Evolutionary conservation across 768 basidiomycete species (phyloP), one percentile per base, ranked within the genome.

Genomic region (Rhizopogon roseolus): DNA sequence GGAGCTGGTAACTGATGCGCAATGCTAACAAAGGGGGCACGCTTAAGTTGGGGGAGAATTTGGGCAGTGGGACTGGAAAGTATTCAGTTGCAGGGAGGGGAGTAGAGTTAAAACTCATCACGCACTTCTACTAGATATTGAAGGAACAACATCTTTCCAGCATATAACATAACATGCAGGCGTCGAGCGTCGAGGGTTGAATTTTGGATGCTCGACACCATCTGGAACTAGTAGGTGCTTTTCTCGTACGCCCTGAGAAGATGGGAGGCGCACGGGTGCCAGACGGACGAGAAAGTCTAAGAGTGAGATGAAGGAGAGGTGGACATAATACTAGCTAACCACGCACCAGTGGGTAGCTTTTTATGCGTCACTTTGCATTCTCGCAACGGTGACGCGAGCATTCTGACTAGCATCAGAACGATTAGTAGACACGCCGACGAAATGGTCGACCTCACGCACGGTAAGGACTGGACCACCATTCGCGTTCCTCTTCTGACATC

Each of bases 391-490:
- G 79, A 79, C 5, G 81, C 72, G 5, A 91, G 64, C 84, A 92
- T 90, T 50, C 88, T 79, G 10, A 91, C 88, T 88, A 60, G 28
- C 13, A 37, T 43, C 14, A 48, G 43, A 37, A 58, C 19, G 44
- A 40, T 52, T 45, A 49, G 27, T 41, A 16, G 34, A 27, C 39
- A 38, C 10, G 10, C 36, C 25, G 36, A n/a, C 25, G 43, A 49
- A 28, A 51, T 27, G 41, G 52, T 48, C 34, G 3, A 48, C 14
- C 46, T 2, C 38, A 72, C 71, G 56, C 70, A 91, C 89, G 74
- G 67, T 90, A 93, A 52, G 90, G 88, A 64, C 81, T 88, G 10
- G 86, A 77, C 81, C 81, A 86, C 81, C 84, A 88, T 27, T 66
- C 66, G 58, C 79, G 72, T 70, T 91, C 88, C 60, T 81, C 72